A percentile compares a stretch with the other conserved stretches of the same genome.
Evolutionary conservation across 306 rosid genomes (phyloP).

Genomic region (Vigna mungo): DNA sequence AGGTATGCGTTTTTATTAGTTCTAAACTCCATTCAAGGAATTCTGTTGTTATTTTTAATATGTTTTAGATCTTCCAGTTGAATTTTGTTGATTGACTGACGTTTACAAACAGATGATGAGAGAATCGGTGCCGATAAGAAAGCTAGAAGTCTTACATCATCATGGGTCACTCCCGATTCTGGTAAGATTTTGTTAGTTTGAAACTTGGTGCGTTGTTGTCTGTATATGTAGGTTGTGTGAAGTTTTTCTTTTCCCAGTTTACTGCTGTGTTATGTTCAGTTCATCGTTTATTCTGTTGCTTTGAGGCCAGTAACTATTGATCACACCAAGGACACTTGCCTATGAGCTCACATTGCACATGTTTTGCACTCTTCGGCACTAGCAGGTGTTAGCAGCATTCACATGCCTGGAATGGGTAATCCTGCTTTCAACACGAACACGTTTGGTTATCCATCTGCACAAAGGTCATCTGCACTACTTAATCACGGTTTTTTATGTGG

Average conservation of each 20-base stretch:
- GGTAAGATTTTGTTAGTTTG: constrained; percentile 58
- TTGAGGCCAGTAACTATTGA: constrained; percentile 65
- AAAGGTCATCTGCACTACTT: constrained; percentile 99
- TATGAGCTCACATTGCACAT: constrained; percentile 95
- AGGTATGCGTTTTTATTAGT: constrained; percentile 36
- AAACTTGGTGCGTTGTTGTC: constrained; percentile 22
- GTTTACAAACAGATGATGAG: constrained; percentile 68
- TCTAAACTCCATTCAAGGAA: not conserved
- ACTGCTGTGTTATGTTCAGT: constrained; percentile 26
- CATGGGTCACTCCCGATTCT: constrained; percentile 71
- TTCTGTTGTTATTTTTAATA: not conserved
- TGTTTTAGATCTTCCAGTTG: not conserved
- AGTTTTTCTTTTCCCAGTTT: not conserved
- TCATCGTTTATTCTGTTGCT: constrained; percentile 43
- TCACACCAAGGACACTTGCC: constrained; percentile 79
- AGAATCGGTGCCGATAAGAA: constrained; percentile 78
- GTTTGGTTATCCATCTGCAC: constrained; percentile 99
- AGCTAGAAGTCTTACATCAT: constrained; percentile 68
- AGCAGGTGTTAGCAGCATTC: constrained; percentile 99
- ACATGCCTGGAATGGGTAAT: constrained; percentile 98
- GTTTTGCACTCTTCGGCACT: constrained; percentile 99
- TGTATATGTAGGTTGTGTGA: constrained; percentile 23
- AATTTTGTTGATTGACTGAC: constrained; percentile 10
- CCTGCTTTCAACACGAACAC: constrained; percentile 95
- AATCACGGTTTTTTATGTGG: constrained; percentile 73